A percentile compares a stretch with the other conserved stretches of the same genome.
Conservation (phyloP, 495 filamentous ascomycete genomes). For the Entonaema liquescens region DNA sequence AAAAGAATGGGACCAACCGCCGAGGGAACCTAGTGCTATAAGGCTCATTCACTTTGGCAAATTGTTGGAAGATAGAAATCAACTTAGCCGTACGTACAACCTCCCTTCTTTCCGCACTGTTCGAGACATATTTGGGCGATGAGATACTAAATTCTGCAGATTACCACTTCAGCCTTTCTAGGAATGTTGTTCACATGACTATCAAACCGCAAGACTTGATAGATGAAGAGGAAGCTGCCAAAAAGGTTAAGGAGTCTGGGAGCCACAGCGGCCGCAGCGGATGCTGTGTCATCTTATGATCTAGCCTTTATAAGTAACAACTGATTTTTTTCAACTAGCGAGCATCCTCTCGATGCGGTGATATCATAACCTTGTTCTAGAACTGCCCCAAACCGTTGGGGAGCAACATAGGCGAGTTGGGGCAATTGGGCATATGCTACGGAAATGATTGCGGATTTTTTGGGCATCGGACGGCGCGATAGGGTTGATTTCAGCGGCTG, state of each 20-base stretch:
- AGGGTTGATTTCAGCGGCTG: conserved; percentile 30
- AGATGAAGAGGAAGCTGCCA: conserved; percentile 84
- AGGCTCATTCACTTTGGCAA: conserved; percentile 89
- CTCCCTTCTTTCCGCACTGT: neutral
- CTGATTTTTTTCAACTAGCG: conserved; percentile 10
- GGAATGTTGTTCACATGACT: conserved; percentile 94
- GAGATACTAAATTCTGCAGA: conserved; percentile 59
- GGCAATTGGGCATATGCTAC: conserved; percentile 32
- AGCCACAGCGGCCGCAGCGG: conserved; percentile 73
- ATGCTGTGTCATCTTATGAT: conserved; percentile 80
- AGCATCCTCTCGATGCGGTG: conserved; percentile 26
- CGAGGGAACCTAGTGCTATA: conserved; percentile 83
- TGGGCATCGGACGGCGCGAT: conserved; percentile 41
- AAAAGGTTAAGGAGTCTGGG: conserved; percentile 70
- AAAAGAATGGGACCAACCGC: conserved; percentile 87
- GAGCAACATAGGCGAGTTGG: conserved; percentile 22
- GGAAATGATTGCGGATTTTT: conserved; percentile 35
- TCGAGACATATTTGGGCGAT: neutral
- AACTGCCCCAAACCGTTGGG: conserved; percentile 14
- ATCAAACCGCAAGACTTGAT: conserved; percentile 87
- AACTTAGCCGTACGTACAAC: conserved; percentile 68
- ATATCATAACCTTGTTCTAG: conserved; percentile 34
- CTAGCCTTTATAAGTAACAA: neutral
- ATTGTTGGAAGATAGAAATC: conserved; percentile 84
- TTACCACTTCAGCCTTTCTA: conserved; percentile 73